phyloP scores from a whole-genome alignment of 2,329 filamentous ascomycete genomes.

The Colletotrichum sojae region DNA sequence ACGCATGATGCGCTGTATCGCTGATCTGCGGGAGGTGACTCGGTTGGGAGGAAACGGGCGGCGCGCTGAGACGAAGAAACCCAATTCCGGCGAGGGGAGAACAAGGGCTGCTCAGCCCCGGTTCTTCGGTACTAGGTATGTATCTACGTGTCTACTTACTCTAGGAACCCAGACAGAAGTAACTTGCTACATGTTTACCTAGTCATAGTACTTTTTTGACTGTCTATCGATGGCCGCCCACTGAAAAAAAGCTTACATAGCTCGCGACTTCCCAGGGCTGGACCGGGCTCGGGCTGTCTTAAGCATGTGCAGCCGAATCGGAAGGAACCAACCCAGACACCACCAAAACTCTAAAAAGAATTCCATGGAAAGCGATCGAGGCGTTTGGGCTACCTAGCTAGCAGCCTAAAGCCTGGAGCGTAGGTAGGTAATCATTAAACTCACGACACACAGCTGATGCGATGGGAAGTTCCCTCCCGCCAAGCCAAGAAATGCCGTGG shows the following conservation, averaged over 20 bases:
- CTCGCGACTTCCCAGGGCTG: too few species aligned
- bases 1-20: slow-evolving; percentile 1
- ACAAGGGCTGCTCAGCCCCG: background rate
- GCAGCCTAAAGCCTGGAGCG: too few species aligned
- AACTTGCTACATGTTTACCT: too few species aligned
- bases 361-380: background rate
- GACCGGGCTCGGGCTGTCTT: background rate
- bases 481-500: background rate
- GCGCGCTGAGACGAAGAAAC: slow-evolving; percentile 4
- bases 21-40: background rate
- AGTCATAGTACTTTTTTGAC: too few species aligned
- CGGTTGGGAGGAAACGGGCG: slow-evolving; percentile 1
- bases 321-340: too few species aligned
- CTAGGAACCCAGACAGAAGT: too few species aligned
- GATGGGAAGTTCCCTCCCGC: background rate
- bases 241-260: too few species aligned
- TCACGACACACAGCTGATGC: background rate
- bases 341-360: background rate
- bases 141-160: too few species aligned
- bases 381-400: background rate
- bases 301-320: too few species aligned
- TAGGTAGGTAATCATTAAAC: background rate
- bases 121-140: too few species aligned
- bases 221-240: too few species aligned
- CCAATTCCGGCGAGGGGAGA: slow-evolving; percentile 6